A percentile compares a stretch with the other conserved stretches of the same genome.
These are phyloP conservation scores for Fusarium praegraminearum DNA, from an alignment of 2,329 filamentous ascomycete species.

Conservation along the genomic window DNA sequence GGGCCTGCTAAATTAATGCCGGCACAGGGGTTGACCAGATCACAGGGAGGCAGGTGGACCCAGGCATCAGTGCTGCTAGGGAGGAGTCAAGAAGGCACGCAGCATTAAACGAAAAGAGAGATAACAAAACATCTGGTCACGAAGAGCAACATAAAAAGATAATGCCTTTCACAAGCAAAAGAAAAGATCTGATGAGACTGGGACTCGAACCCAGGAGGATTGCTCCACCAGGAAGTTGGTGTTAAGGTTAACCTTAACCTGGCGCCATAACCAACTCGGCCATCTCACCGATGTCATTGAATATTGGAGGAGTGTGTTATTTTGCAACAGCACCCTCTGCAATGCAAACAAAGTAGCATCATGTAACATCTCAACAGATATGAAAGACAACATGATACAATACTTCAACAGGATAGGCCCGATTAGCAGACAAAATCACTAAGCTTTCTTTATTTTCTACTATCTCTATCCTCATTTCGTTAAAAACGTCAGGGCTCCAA, in stretches of 20 bases:
- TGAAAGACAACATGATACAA: too few species aligned
- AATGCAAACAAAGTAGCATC: fast-evolving
- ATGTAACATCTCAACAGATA: background rate
- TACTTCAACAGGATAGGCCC: too few species aligned
- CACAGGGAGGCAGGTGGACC: too few species aligned
- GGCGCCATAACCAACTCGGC: slow-evolving; percentile 54
- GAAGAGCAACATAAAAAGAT: too few species aligned
- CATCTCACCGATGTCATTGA: slow-evolving; percentile 46
- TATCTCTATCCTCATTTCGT: background rate
- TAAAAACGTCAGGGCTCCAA: slow-evolving; percentile 14
- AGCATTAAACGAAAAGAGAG: too few species aligned
- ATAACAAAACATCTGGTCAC: too few species aligned
- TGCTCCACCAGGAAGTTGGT: slow-evolving; percentile 50
- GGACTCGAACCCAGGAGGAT: slow-evolving; percentile 54
- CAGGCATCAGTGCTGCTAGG: too few species aligned
- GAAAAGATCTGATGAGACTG: slow-evolving; percentile 48
- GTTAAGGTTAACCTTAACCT: slow-evolving; percentile 52
- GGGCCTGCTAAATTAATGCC: background rate
- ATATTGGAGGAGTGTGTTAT: fast-evolving
- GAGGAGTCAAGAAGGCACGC: too few species aligned
- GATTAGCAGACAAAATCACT: fast-evolving
- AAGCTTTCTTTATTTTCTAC: background rate
- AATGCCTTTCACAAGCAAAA: background rate
- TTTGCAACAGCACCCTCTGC: fast-evolving
- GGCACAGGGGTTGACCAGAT: background rate